phyloP scores from a whole-genome alignment of 1,139 yeast species.

The Taphrina flavorubra region DNA sequence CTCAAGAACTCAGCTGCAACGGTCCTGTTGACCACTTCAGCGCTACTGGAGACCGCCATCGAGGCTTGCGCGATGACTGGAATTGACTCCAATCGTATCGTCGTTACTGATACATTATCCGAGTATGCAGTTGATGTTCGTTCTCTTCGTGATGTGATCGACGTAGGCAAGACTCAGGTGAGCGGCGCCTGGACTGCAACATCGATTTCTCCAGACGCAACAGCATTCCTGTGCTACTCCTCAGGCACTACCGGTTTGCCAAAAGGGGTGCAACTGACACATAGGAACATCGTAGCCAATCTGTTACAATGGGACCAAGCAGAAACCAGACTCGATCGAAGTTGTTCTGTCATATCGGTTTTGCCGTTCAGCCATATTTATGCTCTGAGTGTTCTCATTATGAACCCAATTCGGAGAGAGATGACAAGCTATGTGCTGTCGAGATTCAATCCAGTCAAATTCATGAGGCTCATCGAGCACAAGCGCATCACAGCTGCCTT shows the following conservation, averaged over 20 bases:
- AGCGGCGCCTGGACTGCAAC: constrained; percentile 35
- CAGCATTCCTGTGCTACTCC: constrained; percentile 61
- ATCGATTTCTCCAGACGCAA: constrained; percentile 46
- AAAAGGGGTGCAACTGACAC: constrained; percentile 66
- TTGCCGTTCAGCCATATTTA: constrained; percentile 55
- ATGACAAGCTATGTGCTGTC: constrained; percentile 50
- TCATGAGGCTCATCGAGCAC: constrained; percentile 49
- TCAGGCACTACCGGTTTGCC: constrained; percentile 71
- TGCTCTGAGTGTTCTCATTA: constrained; percentile 50
- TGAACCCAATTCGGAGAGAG: constrained; percentile 47
- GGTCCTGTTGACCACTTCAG: constrained; percentile 48
- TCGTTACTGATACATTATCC: constrained; percentile 20
- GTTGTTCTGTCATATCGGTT: constrained; percentile 33
- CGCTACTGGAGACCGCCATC: constrained; percentile 46
- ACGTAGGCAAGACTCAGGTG: constrained; percentile 14
- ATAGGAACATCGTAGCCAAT: constrained; percentile 50
- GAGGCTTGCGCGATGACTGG: constrained; percentile 48
- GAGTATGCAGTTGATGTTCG: neutral
- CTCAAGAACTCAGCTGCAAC: constrained; percentile 49
- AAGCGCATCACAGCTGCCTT: constrained; percentile 49
- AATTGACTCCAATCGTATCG: constrained; percentile 8
- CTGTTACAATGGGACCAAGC: constrained; percentile 44
- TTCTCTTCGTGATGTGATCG: constrained; percentile 44
- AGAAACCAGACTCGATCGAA: constrained; percentile 15
- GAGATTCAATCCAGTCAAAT: constrained; percentile 50